Evolutionary conservation across 345 rosid species (phyloP), one percentile per base, ranked within the genome.

Genomic region (Rhodamnia argentea): DNA sequence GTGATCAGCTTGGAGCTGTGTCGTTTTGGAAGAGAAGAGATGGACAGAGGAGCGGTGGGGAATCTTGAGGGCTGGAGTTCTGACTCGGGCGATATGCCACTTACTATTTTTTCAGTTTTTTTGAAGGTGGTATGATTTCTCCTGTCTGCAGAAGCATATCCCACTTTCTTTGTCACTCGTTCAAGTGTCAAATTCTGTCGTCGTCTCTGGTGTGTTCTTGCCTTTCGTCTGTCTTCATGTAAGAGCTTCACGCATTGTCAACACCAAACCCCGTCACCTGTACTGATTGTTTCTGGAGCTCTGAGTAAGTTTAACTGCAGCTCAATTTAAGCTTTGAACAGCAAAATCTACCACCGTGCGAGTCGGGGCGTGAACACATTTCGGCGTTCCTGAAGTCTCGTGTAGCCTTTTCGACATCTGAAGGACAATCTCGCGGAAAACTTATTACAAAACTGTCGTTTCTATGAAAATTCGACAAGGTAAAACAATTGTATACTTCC

Each of bases 401-500:
- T 32, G 51, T 84, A 56, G 82, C 37, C 81, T 70, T 37, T 18
- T 3, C 47, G 26, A 70, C 47, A 70, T 37, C 81, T 10, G 42
- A 70, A 70, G 26, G 51, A 62, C 52, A 60, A 50, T 57, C 50
- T 24, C 62, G 53, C 51, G 24, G 53, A 84, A 82, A 82, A 32
- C 84, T 44, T 52, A 15, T 27, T 60, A 58, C 51, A 44, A 27
- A 52, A 83, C 52, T 58, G 53, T 70, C 47, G 26, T 70, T 29
- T 60, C 78, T 32, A 52, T 84, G 26, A n/a, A 58, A 58, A 37
- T 50, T 64, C 5, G n/a, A 76, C 52, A 27, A 32, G 82, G 78
- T 86, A 55, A 83, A 90, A 76, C 22, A 82, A 58, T 16, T 50
- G 55, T 56, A 62, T 76, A 75, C 87, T 70, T 70, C 44, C 57